Conservation (phyloP, 108 stramenopile genomes). For the Hondaea fermentalgiana region DNA sequence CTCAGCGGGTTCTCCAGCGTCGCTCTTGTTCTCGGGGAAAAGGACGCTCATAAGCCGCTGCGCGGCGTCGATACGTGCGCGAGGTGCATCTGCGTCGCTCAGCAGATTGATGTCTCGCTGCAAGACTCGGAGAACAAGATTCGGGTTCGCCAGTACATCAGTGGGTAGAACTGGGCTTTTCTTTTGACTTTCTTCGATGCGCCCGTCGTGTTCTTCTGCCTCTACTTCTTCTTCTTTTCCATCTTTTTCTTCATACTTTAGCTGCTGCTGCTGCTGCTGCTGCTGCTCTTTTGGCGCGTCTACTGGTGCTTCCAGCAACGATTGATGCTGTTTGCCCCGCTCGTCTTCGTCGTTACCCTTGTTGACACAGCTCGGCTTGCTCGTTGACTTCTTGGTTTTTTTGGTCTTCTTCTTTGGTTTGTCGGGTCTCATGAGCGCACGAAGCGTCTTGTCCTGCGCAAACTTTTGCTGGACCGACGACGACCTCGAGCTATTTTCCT, state of each 20-base stretch:
- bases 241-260: not conserved
- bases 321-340: not conserved
- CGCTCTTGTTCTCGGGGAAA: not conserved
- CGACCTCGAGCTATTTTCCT: not conserved
- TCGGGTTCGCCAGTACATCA: not conserved
- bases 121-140: not conserved
- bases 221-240: too few species aligned
- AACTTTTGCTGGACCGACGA: not conserved
- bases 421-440: not conserved
- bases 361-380: not conserved
- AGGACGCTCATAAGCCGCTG: not conserved
- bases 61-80: not conserved
- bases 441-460: not conserved
- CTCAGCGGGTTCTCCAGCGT: not conserved
- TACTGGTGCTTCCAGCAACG: too few species aligned
- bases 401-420: not conserved
- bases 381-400: not conserved
- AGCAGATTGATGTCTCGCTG: not conserved
- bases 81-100: not conserved
- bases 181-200: not conserved
- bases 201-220: too few species aligned
- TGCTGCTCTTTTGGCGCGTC: not conserved
- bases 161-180: not conserved
- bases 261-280: not conserved
- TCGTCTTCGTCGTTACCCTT: not conserved